These are phyloP conservation scores for Bretschneidera sinensis DNA, from an alignment of 345 rosid species.

Conservation along the genomic window DNA sequence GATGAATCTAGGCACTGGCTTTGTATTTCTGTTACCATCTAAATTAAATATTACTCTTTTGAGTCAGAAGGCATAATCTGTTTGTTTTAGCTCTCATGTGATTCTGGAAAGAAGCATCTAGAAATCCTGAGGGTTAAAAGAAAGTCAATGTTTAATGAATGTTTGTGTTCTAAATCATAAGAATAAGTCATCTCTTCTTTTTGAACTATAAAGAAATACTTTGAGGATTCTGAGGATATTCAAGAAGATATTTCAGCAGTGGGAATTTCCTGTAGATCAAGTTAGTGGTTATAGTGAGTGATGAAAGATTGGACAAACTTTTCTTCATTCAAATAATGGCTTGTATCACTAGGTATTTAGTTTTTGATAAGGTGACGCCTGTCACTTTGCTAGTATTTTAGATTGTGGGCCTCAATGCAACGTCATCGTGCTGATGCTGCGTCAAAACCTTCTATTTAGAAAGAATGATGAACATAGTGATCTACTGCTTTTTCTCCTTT, in stretches of 20 bases:
- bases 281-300: conserved; percentile 11
- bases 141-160: conserved; percentile 1
- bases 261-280: conserved; percentile 10
- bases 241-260: background rate
- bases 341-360: conserved; percentile 4
- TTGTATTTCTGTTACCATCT: background rate
- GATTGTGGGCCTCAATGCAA: no score
- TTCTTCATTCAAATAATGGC: conserved; percentile 11
- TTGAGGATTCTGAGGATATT: conserved; percentile 21
- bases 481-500: background rate
- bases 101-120: conserved; percentile 5
- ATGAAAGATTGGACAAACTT: conserved; percentile 10
- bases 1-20: no score
- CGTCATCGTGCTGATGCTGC: no score
- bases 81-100: conserved; percentile 6
- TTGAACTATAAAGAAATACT: background rate
- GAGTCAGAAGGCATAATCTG: conserved; percentile 3
- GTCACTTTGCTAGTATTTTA: no score
- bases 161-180: background rate
- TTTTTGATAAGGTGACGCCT: conserved; percentile 7
- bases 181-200: conserved; percentile 17
- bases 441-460: no score
- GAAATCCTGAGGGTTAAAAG: conserved; percentile 19
- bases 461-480: background rate
- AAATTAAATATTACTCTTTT: conserved; percentile 2